These are phyloP conservation scores for Camellia oleifera DNA, from an alignment of 179 eudicot species.

Conservation along the genomic window DNA sequence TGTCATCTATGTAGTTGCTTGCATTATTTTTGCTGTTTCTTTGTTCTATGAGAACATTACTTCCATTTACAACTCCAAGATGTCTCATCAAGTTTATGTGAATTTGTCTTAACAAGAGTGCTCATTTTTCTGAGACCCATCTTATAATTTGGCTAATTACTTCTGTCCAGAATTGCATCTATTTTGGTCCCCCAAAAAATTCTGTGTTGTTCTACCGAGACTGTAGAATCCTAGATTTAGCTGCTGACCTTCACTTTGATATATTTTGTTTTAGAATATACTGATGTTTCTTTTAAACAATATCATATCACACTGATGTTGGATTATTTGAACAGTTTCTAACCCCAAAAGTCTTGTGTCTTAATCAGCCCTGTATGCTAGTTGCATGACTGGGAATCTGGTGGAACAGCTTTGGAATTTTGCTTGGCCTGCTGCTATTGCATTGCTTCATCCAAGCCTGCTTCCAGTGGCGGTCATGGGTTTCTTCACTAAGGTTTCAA, in stretches of 20 bases:
- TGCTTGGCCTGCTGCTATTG: slow-evolving; percentile 94
- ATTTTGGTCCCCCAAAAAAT: not conserved
- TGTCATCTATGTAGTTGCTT: not conserved
- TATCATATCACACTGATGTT: not conserved
- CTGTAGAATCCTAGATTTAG: not conserved
- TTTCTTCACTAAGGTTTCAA: slow-evolving; percentile 70
- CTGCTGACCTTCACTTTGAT: slow-evolving; percentile 3
- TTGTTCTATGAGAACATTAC: not conserved
- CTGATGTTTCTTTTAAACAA: not conserved
- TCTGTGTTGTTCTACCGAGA: not conserved
- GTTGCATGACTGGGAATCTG: slow-evolving; percentile 79
- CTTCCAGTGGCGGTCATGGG: slow-evolving; percentile 92
- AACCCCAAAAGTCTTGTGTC: slow-evolving; percentile 23
- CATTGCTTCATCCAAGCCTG: slow-evolving; percentile 90
- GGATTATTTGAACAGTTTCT: slow-evolving; percentile 17
- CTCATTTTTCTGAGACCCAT: not conserved
- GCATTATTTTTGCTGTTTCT: not conserved
- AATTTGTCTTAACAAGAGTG: not conserved
- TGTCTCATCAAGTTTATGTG: not conserved
- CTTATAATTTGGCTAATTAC: not conserved
- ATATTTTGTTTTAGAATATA: not conserved
- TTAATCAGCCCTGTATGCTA: slow-evolving; percentile 78
- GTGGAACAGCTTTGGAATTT: slow-evolving; percentile 98
- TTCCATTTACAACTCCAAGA: not conserved
- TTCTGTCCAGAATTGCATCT: not conserved